Evolutionary conservation across 1,284 basidiomycete genomes (phyloP).

Genomic region (Pseudozyma hubeiensis): DNA sequence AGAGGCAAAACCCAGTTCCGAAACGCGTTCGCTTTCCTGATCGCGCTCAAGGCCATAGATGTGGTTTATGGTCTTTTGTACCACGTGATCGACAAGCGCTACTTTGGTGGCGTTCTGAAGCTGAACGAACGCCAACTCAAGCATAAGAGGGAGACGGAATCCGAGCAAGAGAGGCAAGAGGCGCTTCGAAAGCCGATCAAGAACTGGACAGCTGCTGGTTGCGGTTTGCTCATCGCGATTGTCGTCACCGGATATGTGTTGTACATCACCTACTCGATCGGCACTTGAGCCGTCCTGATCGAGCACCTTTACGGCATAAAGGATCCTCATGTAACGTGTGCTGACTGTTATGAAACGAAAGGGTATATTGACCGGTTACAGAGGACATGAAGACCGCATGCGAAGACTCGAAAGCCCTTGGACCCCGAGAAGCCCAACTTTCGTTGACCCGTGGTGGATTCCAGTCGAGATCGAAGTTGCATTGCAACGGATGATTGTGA

Average conservation of each 20-base stretch:
- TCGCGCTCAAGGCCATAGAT: constrained; percentile 70
- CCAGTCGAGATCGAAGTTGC: constrained; percentile 32
- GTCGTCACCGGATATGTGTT: constrained; percentile 48
- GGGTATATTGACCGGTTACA: neutral
- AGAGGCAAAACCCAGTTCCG: constrained; percentile 64
- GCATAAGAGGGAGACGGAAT: constrained; percentile 45
- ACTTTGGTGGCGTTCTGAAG: constrained; percentile 67
- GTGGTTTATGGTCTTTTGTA: constrained; percentile 68
- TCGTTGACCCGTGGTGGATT: constrained; percentile 13
- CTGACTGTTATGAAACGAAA: neutral
- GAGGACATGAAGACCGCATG: constrained; percentile 3
- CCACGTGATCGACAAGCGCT: constrained; percentile 59
- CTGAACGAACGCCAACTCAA: constrained; percentile 57
- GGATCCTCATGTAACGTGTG: neutral
- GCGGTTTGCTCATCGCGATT: constrained; percentile 34
- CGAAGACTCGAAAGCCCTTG: neutral
- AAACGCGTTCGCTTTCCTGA: constrained; percentile 70
- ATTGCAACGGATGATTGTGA: constrained; percentile 22
- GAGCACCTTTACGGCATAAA: neutral
- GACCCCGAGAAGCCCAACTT: neutral
- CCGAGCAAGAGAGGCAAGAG: constrained; percentile 43
- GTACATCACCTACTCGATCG: constrained; percentile 52
- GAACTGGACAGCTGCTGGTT: constrained; percentile 33
- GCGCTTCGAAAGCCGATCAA: constrained; percentile 40
- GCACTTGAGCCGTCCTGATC: constrained; percentile 12